Evolutionary conservation across 768 basidiomycete genomes (phyloP), one percentile per base, ranked within the genome.

Genomic region (Russula virescens): DNA sequence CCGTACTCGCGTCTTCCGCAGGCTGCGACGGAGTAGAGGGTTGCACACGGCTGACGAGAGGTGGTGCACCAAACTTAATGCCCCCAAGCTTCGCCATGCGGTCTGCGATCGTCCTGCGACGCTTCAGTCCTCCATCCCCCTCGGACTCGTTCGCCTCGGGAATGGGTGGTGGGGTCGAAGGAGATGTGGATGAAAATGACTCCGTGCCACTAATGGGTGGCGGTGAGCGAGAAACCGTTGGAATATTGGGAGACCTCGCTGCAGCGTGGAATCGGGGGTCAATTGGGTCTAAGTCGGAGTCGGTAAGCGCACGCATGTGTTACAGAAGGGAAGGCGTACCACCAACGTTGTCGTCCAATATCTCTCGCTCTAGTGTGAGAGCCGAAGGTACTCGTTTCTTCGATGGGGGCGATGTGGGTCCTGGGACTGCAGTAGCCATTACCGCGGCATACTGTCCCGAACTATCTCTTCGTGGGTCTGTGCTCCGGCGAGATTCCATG

Each of bases 81-180:
- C 90, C 91, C 18, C 94, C 92, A 0, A 97, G 78, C 69, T 86
- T 91, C 1, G 94, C 94, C 94, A 97, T 95, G n/a, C 94, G 82
- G 61, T 96, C 93, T 1, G 94, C 92, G 42, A 97, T 90, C 1
- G 89, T 89, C 34, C 79, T 80, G 25, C 86, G 81, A 52, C 86
- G 79, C 2, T 73, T 66, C 13, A 72, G 69, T 23, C 78, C 79
- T 10, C 72, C 74, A 25, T 83, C 80, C 60, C 82, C 82, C 1
- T 76, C 76, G 55, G 81, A 79, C 61, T 73, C 70, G 26, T 64
- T 31, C 34, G 40, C 52, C 26, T 49, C 40, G 13, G 21, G 50
- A 13, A 9, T 46, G 23, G 48, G 47, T 4, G 55, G 16, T 10
- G 55, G 3, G n/a, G 61, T 53, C 7, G 65, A 18, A 21, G 51